phyloP scores from a whole-genome alignment of 352 stramenopile species.

The Globisporangium recalcitrans region DNA sequence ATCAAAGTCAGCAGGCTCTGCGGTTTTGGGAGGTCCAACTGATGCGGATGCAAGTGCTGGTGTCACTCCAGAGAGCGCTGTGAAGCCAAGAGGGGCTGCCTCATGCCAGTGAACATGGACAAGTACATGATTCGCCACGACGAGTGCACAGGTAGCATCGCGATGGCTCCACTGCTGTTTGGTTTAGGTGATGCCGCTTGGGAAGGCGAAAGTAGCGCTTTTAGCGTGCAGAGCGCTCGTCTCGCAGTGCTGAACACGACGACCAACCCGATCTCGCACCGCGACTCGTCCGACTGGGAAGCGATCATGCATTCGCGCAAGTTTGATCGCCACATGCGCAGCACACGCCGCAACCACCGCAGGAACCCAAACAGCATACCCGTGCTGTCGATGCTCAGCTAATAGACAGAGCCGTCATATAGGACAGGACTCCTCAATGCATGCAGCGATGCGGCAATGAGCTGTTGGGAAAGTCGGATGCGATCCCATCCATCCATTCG shows the following conservation, averaged over 20 bases:
- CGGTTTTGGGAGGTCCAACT: background rate
- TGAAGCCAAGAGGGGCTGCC: constrained; percentile 32
- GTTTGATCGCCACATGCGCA: constrained; percentile 70
- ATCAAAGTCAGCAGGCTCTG: background rate
- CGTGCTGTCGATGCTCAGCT: constrained; percentile 19
- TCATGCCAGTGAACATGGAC: constrained; percentile 45
- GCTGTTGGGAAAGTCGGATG: background rate
- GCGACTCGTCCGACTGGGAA: constrained; percentile 30
- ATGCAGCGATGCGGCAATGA: background rate
- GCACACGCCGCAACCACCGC: constrained; percentile 52
- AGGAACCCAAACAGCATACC: constrained; percentile 36
- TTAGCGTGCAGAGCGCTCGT: background rate
- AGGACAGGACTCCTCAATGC: background rate
- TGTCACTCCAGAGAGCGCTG: background rate
- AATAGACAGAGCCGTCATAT: background rate
- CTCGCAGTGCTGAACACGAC: constrained; percentile 10
- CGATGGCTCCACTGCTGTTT: constrained; percentile 6
- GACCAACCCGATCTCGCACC: background rate
- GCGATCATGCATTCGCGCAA: constrained; percentile 46
- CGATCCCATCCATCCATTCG: background rate
- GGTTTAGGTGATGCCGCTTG: background rate
- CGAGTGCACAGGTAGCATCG: constrained; percentile 3
- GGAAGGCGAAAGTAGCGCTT: background rate
- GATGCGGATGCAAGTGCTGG: background rate
- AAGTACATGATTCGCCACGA: constrained; percentile 37